Conservation (phyloP, 108 stramenopile genomes). For the Schizochytrium sp. region DNA sequence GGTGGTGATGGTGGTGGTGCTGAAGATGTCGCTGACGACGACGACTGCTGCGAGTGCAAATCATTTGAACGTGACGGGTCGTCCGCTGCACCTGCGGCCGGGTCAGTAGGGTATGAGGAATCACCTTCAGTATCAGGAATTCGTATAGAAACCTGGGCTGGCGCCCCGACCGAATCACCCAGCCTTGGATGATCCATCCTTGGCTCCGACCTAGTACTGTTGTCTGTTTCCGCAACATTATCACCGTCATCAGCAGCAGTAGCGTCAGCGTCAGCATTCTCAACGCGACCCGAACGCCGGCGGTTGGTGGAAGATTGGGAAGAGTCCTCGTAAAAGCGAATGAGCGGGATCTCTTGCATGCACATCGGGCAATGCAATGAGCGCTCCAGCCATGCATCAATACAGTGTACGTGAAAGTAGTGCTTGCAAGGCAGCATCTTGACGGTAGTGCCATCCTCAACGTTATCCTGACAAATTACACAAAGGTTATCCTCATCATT, state of each 20-base stretch:
- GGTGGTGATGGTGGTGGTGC: neutral
- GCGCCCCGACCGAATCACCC: too few species aligned
- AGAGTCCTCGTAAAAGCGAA: neutral
- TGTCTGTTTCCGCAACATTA: too few species aligned
- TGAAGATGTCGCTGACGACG: neutral
- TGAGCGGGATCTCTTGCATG: neutral
- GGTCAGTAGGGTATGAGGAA: neutral
- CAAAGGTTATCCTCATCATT: neutral
- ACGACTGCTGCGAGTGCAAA: neutral
- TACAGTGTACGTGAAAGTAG: conserved; percentile 5
- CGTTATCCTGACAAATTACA: conserved; percentile 14
- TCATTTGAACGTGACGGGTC: neutral
- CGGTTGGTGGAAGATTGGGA: neutral
- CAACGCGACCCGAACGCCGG: neutral
- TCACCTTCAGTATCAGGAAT: neutral
- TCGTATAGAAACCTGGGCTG: too few species aligned
- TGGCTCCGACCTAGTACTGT: too few species aligned
- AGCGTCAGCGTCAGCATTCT: neutral
- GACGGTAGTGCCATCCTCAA: neutral
- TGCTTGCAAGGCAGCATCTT: conserved; percentile 19
- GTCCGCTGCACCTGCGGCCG: neutral
- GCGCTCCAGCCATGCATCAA: conserved; percentile 21
- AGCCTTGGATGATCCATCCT: too few species aligned
- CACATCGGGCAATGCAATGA: conserved; percentile 22
- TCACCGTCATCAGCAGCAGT: neutral